phyloP scores from a whole-genome alignment of 208 protist species.

The Wallacemonas sp. region DNA sequence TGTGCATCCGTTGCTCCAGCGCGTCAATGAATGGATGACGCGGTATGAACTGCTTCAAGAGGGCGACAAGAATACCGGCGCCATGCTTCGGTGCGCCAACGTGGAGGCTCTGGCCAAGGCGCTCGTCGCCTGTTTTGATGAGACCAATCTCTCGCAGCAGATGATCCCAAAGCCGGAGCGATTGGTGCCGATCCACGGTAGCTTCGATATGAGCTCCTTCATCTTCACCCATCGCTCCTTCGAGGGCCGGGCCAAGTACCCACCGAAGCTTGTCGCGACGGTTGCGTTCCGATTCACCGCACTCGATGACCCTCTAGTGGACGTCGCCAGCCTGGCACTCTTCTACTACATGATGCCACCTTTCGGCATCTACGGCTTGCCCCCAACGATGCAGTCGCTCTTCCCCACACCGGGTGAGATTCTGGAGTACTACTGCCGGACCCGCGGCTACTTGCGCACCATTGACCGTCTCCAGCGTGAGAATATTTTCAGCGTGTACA shows the following conservation, averaged over 20 bases:
- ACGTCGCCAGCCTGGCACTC: conserved; percentile 62
- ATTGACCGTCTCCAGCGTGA: conserved; percentile 50
- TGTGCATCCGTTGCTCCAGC: conserved; percentile 43
- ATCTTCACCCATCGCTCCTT: conserved; percentile 75
- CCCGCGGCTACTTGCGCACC: conserved; percentile 63
- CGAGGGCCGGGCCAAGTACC: conserved; percentile 74
- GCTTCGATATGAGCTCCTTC: conserved; percentile 52
- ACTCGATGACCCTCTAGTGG: conserved; percentile 64
- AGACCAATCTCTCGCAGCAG: conserved; percentile 47
- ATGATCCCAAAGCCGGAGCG: conserved; percentile 55
- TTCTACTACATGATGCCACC: conserved; percentile 46
- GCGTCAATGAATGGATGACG: conserved; percentile 39
- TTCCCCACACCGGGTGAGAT: conserved; percentile 62
- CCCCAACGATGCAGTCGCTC: conserved; percentile 39
- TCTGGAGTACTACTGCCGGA: conserved; percentile 68
- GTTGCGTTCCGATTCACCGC: conserved; percentile 54
- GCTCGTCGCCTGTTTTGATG: conserved; percentile 48
- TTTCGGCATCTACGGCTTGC: conserved; percentile 50
- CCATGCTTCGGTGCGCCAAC: conserved; percentile 21
- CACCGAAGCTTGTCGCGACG: conserved; percentile 45
- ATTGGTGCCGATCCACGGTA: conserved; percentile 60
- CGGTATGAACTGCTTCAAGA: conserved; percentile 43
- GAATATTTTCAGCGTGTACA: conserved; percentile 76
- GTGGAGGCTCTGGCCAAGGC: conserved; percentile 41
- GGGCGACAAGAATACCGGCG: neutral